Base-by-base conservation (phyloP, 108 stramenopile species). In the Cyclotella choctawhatcheeana region DNA sequence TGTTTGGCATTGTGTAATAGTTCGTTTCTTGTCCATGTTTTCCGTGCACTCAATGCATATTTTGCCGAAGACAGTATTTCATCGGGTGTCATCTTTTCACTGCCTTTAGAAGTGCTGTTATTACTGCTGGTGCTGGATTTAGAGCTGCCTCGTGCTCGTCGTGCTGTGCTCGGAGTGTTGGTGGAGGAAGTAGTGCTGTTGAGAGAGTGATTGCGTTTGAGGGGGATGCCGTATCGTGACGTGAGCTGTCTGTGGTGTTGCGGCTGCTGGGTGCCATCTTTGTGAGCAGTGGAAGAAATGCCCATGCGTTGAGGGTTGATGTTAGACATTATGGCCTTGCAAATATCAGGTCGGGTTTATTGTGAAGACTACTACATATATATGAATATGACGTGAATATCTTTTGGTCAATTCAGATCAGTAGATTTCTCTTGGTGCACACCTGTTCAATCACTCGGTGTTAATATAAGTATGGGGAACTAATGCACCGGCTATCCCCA, bases 31-130 rank as follows among this genome's bases (percentile, higher is more conserved):
- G 22, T 14, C 40, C 40, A 24, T 29, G 6, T 8, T 48, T 30
- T 31, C 13, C 30, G 27, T 7, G 27, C 44, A 32, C 17, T 16
- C 20, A 37, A 34, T 20, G 34, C 20, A 21, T 48, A 37, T 22
- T 35, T 67, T 5, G n/a, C n/a, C n/a, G n/a, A n/a, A n/a, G 66
- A 67, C 34, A 67, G 25, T 37, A 67, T 67, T 33, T 67, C 66
- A 67, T 67, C 66, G 1, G 54, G 34, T 8, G 66, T 53, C 32
- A 50, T 14, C 20, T 50, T 65, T 18, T 10, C 44, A 5, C 27
- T 4, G n/a, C n/a, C 17, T 0, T n/a, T n/a, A n/a, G n/a, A n/a
- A n/a, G 13, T 16, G 20, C 17, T 44, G 43, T 22, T 24, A 2
- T 18, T 13, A 58, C 27, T 30, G 29, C 27, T 34, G 33, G 31